Evolutionary conservation across 1,284 basidiomycete genomes (phyloP), one percentile per base, ranked within the genome.

Genomic region (Ceratobasidium papillatum): DNA sequence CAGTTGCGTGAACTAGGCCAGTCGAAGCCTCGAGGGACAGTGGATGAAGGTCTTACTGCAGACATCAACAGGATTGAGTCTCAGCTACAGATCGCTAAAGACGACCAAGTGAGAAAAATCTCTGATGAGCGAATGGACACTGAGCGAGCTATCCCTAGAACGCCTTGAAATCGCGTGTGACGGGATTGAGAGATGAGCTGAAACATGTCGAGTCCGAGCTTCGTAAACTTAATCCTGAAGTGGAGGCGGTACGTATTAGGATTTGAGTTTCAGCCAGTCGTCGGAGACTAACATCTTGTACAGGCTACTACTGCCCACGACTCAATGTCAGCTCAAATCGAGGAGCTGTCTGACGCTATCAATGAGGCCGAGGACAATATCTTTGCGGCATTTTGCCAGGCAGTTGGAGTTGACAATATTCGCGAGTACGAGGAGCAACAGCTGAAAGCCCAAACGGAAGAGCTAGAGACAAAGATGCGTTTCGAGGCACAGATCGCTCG

Each of bases 361-460:
- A 87, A 95, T 78, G 84, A 83, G 11, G 95, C 92, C 0, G 97
- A 99, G 80, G 94, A 96, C 79, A 84, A 83, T 1, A 85, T 98
- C 25, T 99, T 98, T 80, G 85, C 81, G 0, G 82, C 83, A 2
- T 99, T 99, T 84, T 99, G 97, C 81, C 81, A 82, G 45, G 87
- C 89, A 74, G 96, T 99, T 78, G 88, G 90, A 4, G 92, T 98
- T 9, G 81, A 83, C 41, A 91, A 92, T 83, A 96, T 99, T 77
- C 90, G 97, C 54, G 95, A 98, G 77, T 99, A 98, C 81, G 97
- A 99, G 82, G 92, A 95, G 80, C 89, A 93, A 22, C 96, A 98
- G 80, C 86, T 99, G 38, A 94, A 92, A 81, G 87, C 94, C 27
- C 94, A 94, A 0, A 90, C 95, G 80, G 91, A 94, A 78, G 95